These are phyloP conservation scores for Beauveria pseudobassiana DNA, from an alignment of 2,329 filamentous ascomycete genomes.

Conservation along the genomic window DNA sequence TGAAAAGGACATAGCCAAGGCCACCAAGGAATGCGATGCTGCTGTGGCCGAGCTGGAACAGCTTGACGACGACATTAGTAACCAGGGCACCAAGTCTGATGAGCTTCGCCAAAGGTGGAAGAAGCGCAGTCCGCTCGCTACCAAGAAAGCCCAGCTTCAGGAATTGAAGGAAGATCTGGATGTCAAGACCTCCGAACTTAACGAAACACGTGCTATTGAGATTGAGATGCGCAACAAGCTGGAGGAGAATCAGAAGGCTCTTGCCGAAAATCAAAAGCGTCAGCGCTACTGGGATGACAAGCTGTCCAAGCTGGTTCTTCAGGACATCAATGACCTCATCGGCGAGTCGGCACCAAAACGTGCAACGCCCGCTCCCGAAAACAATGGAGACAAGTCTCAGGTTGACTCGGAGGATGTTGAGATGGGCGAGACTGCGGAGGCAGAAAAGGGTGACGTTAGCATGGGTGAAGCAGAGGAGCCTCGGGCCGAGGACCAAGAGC, in stretches of 20 bases:
- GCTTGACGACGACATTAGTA: conserved; percentile 69
- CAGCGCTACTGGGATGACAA: conserved; percentile 86
- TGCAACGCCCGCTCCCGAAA: conserved; percentile 14
- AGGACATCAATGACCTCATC: conserved; percentile 67
- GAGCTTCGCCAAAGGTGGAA: conserved; percentile 67
- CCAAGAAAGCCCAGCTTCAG: conserved; percentile 74
- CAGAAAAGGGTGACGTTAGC: conserved; percentile 15
- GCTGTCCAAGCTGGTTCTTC: conserved; percentile 71
- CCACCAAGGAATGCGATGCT: conserved; percentile 68
- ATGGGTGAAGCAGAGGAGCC: conserved; percentile 3
- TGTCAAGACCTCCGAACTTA: conserved; percentile 75
- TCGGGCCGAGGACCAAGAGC: conserved; percentile 15
- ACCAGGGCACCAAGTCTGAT: conserved; percentile 68
- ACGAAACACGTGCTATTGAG: conserved; percentile 79
- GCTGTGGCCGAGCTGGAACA: conserved; percentile 67
- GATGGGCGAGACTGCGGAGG: conserved; percentile 22
- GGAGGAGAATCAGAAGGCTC: conserved; percentile 87
- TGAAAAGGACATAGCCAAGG: conserved; percentile 72
- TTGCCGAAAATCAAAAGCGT: conserved; percentile 79
- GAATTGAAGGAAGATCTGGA: conserved; percentile 80
- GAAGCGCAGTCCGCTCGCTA: conserved; percentile 72
- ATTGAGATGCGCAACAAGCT: conserved; percentile 99
- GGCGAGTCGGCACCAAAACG: conserved; percentile 27
- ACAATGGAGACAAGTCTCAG: conserved; percentile 16
- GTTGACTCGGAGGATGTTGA: conserved; percentile 26